Evolutionary conservation across 2,329 filamentous ascomycete species (phyloP), one percentile per base, ranked within the genome.

Genomic region (Tolypocladium album): DNA sequence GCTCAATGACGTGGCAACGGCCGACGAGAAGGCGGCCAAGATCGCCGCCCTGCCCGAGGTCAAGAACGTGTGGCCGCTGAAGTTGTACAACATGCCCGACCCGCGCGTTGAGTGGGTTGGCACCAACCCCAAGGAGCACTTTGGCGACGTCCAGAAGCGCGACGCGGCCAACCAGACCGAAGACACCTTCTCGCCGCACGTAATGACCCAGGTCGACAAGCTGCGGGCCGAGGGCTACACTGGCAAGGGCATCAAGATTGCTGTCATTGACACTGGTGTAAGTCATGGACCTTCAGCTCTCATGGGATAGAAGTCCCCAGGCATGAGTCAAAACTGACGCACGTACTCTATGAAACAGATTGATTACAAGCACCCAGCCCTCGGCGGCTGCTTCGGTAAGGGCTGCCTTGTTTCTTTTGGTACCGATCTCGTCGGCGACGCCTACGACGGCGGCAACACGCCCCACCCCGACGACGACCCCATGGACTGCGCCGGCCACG

Each of bases 341-440:
- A 20, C 45, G 22, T 47, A 9, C 45, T 15, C 45, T 13, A 22
- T 15, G 12, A 47, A 13, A 47, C 13, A 81, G 79, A 73, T 86
- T 56, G 85, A 88, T 67, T 88, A 87, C 67, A 78, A 73, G 0
- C 85, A 88, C 65, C 82, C 84, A 1, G 82, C 83, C 36, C 78
- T 88, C 0, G 86, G 86, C 20, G 84, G 83, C 55, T 85, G 85
- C 66, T 87, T 87, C 67, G 86, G 85, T 2, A 66, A 75, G 1
- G 82, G 78, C 15, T 87, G 80, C 64, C 74, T 86, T 47, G 81
- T 88, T 22, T 75, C 77, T 4, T 81, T 78, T 61, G 85, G 86
- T 22, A 75, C 75, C 42, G 83, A 86, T 63, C 74, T 85, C 50
- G 79, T 85, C 22, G 84, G 83, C 22, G 82, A 87, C 59, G 73